These are phyloP conservation scores for Aspergillus udagawae DNA, from an alignment of 2,329 filamentous ascomycete genomes.

Conservation along the genomic window DNA sequence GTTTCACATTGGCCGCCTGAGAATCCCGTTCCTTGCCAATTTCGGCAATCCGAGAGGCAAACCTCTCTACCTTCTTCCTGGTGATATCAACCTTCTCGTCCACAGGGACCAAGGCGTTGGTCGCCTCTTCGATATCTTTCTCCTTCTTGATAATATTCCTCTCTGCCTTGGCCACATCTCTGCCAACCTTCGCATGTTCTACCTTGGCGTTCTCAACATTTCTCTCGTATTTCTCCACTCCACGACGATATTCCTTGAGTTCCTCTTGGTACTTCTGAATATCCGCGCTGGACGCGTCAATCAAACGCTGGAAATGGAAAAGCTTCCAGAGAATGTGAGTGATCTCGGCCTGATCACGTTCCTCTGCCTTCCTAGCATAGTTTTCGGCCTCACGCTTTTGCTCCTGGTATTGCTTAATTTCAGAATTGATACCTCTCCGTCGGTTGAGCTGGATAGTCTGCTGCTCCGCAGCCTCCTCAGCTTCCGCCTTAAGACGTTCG, in stretches of 20 bases:
- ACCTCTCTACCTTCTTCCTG: constrained; percentile 63
- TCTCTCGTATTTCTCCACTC: constrained; percentile 77
- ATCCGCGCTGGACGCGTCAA: constrained; percentile 84
- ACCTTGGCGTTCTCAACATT: constrained; percentile 76
- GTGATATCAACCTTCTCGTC: constrained; percentile 87
- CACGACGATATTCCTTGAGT: constrained; percentile 84
- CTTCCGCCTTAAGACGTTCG: constrained; percentile 79
- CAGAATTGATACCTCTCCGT: constrained; percentile 89
- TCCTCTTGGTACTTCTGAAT: constrained; percentile 95
- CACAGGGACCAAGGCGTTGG: constrained; percentile 81
- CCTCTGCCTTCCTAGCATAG: constrained; percentile 84
- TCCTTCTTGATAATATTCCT: constrained; percentile 80
- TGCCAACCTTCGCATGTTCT: constrained; percentile 73
- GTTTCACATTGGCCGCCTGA: constrained; percentile 64
- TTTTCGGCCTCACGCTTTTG: constrained; percentile 94
- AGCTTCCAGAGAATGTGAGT: constrained; percentile 96
- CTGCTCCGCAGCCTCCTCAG: constrained; percentile 82
- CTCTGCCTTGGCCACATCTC: constrained; percentile 77
- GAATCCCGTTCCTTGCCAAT: constrained; percentile 73
- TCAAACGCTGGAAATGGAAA: constrained; percentile 88
- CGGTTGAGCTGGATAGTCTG: constrained; percentile 84
- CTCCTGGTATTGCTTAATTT: constrained; percentile 96
- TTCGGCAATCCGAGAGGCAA: constrained; percentile 64
- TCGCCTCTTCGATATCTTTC: constrained; percentile 78
- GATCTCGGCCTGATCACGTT: constrained; percentile 86